A percentile compares a stretch with the other conserved stretches of the same genome.
Evolutionary conservation across 1,284 basidiomycete species (phyloP).

Genomic region (Butyriboletus appendiculatus): DNA sequence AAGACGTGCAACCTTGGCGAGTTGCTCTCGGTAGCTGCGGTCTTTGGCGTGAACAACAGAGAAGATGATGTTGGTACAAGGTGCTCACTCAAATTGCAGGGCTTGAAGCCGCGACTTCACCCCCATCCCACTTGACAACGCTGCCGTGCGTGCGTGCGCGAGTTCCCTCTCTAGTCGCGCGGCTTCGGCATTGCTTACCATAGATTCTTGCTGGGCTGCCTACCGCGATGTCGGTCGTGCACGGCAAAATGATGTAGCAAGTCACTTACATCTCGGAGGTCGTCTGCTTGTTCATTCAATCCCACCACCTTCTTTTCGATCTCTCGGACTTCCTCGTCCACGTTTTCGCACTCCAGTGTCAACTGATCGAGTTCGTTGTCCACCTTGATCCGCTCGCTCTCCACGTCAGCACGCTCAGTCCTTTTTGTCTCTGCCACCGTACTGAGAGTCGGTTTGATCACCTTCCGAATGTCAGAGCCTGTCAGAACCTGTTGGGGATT

Average conservation of each 20-base stretch:
- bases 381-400: slow-evolving; percentile 72
- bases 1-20: slow-evolving; percentile 67
- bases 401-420: slow-evolving; percentile 63
- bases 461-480: slow-evolving; percentile 65
- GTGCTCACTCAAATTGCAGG: slow-evolving; percentile 56
- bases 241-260: neutral
- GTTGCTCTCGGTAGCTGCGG: slow-evolving; percentile 69
- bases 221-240: slow-evolving; percentile 30
- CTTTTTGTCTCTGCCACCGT: slow-evolving; percentile 69
- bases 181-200: slow-evolving; percentile 61
- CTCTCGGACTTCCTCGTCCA: slow-evolving; percentile 70
- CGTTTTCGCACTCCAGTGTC: slow-evolving; percentile 73
- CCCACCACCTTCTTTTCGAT: slow-evolving; percentile 66
- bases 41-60: slow-evolving; percentile 4
- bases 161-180: slow-evolving; percentile 65
- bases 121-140: slow-evolving; percentile 74
- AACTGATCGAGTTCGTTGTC: slow-evolving; percentile 80
- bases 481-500: slow-evolving; percentile 63
- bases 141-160: slow-evolving; percentile 68
- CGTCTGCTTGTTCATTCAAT: slow-evolving; percentile 77
- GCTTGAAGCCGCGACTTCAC: slow-evolving; percentile 76
- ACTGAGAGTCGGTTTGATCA: slow-evolving; percentile 72
- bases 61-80: neutral
- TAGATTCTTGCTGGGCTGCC: slow-evolving; percentile 74
- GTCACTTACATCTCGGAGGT: slow-evolving; percentile 67